These are phyloP conservation scores for Leptographium galeiforme DNA, from an alignment of 2,329 filamentous ascomycete species.

Conservation along the genomic window DNA sequence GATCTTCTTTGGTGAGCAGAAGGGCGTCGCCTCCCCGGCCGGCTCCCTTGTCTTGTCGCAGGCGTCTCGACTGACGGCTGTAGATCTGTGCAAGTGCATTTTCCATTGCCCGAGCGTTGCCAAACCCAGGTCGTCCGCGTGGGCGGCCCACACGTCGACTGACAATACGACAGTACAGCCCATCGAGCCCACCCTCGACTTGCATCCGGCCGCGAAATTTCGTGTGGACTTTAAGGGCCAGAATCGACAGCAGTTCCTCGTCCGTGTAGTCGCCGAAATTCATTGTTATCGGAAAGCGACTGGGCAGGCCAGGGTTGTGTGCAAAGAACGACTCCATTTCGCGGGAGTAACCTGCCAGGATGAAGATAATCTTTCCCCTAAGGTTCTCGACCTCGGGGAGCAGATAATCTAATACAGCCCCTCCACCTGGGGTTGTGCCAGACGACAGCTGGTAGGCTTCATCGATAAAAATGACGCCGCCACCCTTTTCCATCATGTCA, in stretches of 20 bases:
- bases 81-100: constrained; percentile 25
- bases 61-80: neutral
- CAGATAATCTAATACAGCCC: constrained; percentile 54
- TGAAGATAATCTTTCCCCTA: constrained; percentile 54
- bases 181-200: constrained; percentile 41
- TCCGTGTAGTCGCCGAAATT: constrained; percentile 59
- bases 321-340: constrained; percentile 67
- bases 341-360: constrained; percentile 60
- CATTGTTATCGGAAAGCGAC: constrained; percentile 52
- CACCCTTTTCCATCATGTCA: constrained; percentile 40
- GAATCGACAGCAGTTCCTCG: constrained; percentile 47
- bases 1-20: constrained; percentile 49
- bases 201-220: constrained; percentile 43
- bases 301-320: constrained; percentile 59
- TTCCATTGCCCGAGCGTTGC: constrained; percentile 57
- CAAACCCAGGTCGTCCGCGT: constrained; percentile 54
- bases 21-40: constrained; percentile 39
- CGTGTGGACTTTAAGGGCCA: constrained; percentile 38
- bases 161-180: constrained; percentile 52
- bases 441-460: constrained; percentile 64
- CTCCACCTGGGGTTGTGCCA: constrained; percentile 42
- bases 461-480: constrained; percentile 64
- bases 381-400: constrained; percentile 62
- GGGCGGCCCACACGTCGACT: constrained; percentile 46
- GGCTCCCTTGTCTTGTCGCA: constrained; percentile 9